phyloP scores from a whole-genome alignment of 225 moss, liverwort and hornwort species.

The Sphagnum tenellum region DNA sequence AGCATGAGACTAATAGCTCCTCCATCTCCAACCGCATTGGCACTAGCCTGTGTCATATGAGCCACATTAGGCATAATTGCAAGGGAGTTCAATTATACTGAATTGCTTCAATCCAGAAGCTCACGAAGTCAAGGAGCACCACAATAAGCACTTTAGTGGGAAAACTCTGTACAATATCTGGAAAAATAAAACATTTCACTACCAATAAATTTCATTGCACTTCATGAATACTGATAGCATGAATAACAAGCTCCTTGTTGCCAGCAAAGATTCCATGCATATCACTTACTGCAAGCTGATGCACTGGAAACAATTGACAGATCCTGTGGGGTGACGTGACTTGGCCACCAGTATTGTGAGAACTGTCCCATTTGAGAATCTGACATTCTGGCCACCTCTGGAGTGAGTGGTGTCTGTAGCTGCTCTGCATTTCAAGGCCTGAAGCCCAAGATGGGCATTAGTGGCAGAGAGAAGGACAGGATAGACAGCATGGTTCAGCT shows the following conservation, averaged over 20 bases:
- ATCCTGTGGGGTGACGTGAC: constrained; percentile 77
- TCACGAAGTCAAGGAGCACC: no score
- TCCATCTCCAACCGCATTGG: constrained; percentile 89
- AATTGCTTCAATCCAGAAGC: no score
- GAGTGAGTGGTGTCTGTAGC: neutral
- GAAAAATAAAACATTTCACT: no score
- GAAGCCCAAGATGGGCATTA: constrained; percentile 29
- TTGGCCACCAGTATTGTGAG: constrained; percentile 38
- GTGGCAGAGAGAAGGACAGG: constrained; percentile 86
- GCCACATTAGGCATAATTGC: neutral
- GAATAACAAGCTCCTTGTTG: no score
- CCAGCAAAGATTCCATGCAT: no score
- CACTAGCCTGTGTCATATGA: constrained; percentile 58
- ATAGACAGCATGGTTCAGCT: constrained; percentile 84
- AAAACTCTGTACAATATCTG: no score
- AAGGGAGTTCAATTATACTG: no score
- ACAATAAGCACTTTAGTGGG: no score
- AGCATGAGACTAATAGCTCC: constrained; percentile 80
- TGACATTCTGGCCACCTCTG: constrained; percentile 24
- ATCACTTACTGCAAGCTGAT: constrained; percentile 60
- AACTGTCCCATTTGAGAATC: constrained; percentile 18
- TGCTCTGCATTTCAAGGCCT: constrained; percentile 10
- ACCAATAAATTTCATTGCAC: no score
- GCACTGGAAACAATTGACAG: constrained; percentile 85
- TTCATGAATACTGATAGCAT: no score